Evolutionary conservation across 1,284 basidiomycete genomes (phyloP), one percentile per base, ranked within the genome.

Genomic region (Cutaneotrichosporon cavernicola): DNA sequence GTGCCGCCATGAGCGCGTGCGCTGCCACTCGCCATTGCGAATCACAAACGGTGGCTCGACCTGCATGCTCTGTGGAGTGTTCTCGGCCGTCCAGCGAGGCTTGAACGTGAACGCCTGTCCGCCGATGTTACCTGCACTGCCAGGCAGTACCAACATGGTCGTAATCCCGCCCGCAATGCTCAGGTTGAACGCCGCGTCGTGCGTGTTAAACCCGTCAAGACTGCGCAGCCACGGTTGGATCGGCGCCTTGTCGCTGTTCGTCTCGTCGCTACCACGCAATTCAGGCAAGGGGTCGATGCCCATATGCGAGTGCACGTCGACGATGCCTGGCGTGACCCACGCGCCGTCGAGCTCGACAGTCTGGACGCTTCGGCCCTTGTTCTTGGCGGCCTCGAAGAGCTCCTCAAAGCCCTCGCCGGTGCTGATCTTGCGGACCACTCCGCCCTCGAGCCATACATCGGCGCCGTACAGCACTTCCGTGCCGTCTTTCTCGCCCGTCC

Each of bases 291-390:
- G 18, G 67, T 86, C 78, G 8, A 92, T 80, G 1, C 90, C 91
- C 22, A 92, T 78, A 73, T 93, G 91, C 2, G 89, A 90, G 78
- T 95, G 88, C 66, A 92, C 80, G 73, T 92, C 90, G 46, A 92
- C 87, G 58, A 89, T 84, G 16, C 82, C 82, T 21, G 82, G 82
- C 0, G 82, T 82, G 22, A 84, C 73, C 82, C 82, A 84, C 21
- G 80, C 79, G 2, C 84, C 82, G 32, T 75, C 51, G 0, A 82
- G 75, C 10, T 84, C 73, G 21, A 81, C 70, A 50, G 77, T 73
- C 8, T 81, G 75, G 1, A 67, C 67, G 34, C 71, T 61, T 30
- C 68, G 52, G 18, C 38, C 62, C 26, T 65, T 66, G 21, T 36
- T 60, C 26, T 58, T 64, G 11, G 55, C 52, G 14, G 26, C 58